phyloP scores from a whole-genome alignment of 345 rosid genomes.

The Hypericum perforatum region DNA sequence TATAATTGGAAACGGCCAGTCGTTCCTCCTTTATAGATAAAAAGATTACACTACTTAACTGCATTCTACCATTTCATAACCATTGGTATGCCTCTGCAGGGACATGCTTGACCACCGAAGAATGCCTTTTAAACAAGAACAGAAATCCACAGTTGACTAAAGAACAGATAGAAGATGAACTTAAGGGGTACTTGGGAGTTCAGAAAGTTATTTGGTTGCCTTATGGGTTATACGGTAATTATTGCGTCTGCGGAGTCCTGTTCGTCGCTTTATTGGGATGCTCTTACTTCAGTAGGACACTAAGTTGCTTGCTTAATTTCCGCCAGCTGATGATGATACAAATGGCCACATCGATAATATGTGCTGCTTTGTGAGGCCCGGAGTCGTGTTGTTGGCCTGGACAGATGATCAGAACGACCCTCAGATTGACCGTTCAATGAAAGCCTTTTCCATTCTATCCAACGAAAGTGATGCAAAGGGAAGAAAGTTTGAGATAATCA shows the following conservation, averaged over 20 bases:
- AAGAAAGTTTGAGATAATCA: constrained; percentile 56
- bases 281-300: neutral
- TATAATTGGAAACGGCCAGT: neutral
- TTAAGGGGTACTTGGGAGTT: constrained; percentile 66
- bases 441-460: constrained; percentile 57
- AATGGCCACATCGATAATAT: constrained; percentile 94
- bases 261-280: neutral
- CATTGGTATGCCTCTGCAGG: constrained; percentile 30
- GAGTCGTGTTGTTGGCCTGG: constrained; percentile 80
- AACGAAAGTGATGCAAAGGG: constrained; percentile 61
- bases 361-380: constrained; percentile 90
- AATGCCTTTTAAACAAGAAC: constrained; percentile 83
- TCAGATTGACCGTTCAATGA: constrained; percentile 56
- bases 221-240: constrained; percentile 70
- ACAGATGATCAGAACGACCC: constrained; percentile 60
- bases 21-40: too few species aligned
- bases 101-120: constrained; percentile 88
- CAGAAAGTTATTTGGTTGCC: constrained; percentile 73
- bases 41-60: too few species aligned
- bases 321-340: constrained; percentile 92
- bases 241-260: neutral
- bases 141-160: constrained; percentile 67
- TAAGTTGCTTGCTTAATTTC: constrained; percentile 5
- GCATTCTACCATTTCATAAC: too few species aligned
- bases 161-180: constrained; percentile 70